Percentiles rank a stretch among this genome's conserved stretches.
These are phyloP conservation scores for Fusarium musae DNA, from an alignment of 2,329 filamentous ascomycete species.

Conservation along the genomic window DNA sequence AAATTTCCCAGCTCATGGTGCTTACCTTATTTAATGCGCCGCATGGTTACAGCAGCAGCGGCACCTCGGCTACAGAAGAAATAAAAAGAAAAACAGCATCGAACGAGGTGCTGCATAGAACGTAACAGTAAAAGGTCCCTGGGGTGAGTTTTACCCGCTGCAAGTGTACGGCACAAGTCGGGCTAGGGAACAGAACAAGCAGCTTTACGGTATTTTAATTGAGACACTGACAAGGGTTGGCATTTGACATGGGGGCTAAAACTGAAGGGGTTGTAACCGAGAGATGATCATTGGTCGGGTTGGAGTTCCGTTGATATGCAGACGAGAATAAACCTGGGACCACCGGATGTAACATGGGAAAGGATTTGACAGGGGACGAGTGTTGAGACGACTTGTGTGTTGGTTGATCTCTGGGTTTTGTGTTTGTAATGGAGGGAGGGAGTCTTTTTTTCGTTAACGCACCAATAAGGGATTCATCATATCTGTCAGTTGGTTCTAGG, in stretches of 20 bases:
- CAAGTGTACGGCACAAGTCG: constrained; percentile 15
- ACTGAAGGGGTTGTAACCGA: background rate
- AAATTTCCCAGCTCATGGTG: background rate
- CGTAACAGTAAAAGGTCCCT: constrained; percentile 1
- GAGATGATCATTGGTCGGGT: background rate
- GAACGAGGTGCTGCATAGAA: background rate
- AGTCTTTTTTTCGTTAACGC: background rate
- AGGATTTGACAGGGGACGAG: background rate
- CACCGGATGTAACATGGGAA: constrained; percentile 11
- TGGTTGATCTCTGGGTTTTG: constrained; percentile 4
- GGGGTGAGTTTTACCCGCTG: constrained; percentile 27
- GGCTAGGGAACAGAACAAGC: background rate
- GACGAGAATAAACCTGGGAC: constrained; percentile 4
- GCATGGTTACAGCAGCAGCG: background rate
- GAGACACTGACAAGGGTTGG: background rate
- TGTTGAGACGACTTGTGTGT: constrained; percentile 11
- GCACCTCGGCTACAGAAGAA: constrained; percentile 11
- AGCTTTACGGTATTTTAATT: background rate
- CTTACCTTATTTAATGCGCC: background rate
- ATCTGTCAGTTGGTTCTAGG: background rate
- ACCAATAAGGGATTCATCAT: constrained; percentile 3
- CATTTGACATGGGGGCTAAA: background rate
- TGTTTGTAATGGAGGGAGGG: background rate
- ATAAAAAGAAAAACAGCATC: background rate
- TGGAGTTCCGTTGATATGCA: background rate